Evolutionary conservation across 2,329 filamentous ascomycete genomes (phyloP).

Genomic region (Plectosphaerella sp.): DNA sequence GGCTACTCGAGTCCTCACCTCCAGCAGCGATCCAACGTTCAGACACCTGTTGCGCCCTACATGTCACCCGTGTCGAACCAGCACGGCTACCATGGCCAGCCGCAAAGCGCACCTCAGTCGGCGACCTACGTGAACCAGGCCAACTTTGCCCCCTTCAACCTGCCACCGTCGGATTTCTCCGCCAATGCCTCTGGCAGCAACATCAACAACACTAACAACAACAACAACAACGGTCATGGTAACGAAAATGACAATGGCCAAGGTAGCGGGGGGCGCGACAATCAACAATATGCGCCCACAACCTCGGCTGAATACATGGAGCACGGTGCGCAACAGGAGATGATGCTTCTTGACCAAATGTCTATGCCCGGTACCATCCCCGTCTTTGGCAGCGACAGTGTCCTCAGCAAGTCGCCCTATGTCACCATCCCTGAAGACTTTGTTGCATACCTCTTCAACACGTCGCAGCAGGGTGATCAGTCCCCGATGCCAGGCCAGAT

Average conservation of each 20-base stretch:
- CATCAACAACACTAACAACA: constrained; percentile 10
- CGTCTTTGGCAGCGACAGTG: constrained; percentile 79
- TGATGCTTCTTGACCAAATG: constrained; percentile 61
- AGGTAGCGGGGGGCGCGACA: constrained; percentile 21
- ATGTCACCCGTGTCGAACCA: constrained; percentile 48
- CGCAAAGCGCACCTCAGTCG: constrained; percentile 39
- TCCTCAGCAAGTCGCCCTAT: constrained; percentile 78
- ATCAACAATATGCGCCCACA: constrained; percentile 31
- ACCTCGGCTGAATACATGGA: constrained; percentile 42
- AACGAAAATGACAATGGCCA: constrained; percentile 7
- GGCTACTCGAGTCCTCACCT: constrained; percentile 24
- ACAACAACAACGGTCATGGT: constrained; percentile 27
- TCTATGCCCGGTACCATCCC: constrained; percentile 67
- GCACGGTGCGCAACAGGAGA: constrained; percentile 40
- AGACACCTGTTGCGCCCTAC: constrained; percentile 40
- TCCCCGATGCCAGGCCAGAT: constrained; percentile 46
- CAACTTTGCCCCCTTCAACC: constrained; percentile 57
- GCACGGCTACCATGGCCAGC: constrained; percentile 43
- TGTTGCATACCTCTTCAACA: constrained; percentile 78
- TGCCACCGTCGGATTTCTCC: constrained; percentile 57
- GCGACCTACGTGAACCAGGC: constrained; percentile 53
- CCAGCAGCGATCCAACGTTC: constrained; percentile 34
- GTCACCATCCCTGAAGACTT: constrained; percentile 81
- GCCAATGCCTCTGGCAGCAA: constrained; percentile 15
- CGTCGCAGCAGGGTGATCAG: constrained; percentile 45